A percentile compares a stretch with the other conserved stretches of the same genome.
Conservation (phyloP, 2,329 filamentous ascomycete genomes). For the Eurotiales sp. region DNA sequence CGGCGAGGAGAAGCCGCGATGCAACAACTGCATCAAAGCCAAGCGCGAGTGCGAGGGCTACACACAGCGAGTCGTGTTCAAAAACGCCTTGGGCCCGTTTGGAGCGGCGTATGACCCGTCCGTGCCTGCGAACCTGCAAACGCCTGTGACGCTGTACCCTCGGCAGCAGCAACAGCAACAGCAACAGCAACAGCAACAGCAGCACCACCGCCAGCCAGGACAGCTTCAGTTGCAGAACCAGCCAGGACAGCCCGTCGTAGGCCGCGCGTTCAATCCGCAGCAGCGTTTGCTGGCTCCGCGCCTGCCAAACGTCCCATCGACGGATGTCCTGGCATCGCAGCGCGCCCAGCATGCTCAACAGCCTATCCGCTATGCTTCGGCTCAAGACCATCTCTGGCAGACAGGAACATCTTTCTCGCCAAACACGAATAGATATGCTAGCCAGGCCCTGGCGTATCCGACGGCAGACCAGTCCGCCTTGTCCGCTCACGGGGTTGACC, state of each 20-base stretch:
- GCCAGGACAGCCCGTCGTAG: constrained; percentile 20
- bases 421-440: not conserved
- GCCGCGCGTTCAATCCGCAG: constrained; percentile 28
- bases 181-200: constrained; percentile 4
- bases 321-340: constrained; percentile 6
- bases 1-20: constrained; percentile 66
- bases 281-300: constrained; percentile 33
- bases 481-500: not conserved
- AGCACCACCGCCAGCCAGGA: no score
- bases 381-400: not conserved
- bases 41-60: constrained; percentile 45
- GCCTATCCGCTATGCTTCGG: not conserved
- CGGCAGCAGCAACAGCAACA: constrained; percentile 7
- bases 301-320: constrained; percentile 20
- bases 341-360: not conserved
- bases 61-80: constrained; percentile 40
- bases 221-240: constrained; percentile 19
- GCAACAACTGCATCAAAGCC: constrained; percentile 46
- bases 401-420: not conserved
- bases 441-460: constrained; percentile 10
- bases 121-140: constrained; percentile 5
- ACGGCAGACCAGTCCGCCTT: constrained; percentile 5
- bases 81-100: constrained; percentile 35
- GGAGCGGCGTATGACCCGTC: constrained; percentile 20
- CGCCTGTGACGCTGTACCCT: constrained; percentile 16